Conservation (phyloP, 495 filamentous ascomycete genomes). For the Hapsidospora chrysogenum region DNA sequence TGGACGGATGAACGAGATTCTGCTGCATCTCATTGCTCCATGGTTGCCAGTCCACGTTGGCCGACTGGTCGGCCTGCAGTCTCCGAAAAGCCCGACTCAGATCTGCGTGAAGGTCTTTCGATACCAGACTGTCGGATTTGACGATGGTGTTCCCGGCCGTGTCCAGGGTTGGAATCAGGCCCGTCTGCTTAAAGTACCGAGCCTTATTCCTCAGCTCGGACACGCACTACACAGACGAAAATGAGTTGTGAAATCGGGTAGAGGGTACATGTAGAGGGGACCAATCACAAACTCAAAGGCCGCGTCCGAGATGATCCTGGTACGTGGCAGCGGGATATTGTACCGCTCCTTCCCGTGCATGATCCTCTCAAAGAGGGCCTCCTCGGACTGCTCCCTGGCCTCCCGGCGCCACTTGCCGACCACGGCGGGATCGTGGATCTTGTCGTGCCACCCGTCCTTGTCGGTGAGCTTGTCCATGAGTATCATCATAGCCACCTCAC, state of each 20-base stretch:
- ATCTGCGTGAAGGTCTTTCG: constrained; percentile 3
- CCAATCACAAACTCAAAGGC: constrained; percentile 26
- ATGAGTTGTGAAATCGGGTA: neutral
- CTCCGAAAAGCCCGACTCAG: constrained; percentile 9
- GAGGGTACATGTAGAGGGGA: neutral
- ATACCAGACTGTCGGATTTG: constrained; percentile 15
- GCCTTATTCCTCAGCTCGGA: constrained; percentile 33
- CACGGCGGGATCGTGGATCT: constrained; percentile 35
- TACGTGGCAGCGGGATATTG: constrained; percentile 3
- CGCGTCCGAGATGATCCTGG: constrained; percentile 8
- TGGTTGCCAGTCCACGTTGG: constrained; percentile 40
- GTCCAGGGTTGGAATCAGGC: constrained; percentile 18
- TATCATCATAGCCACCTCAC: constrained; percentile 22
- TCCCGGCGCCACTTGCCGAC: constrained; percentile 20
- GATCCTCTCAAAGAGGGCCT: constrained; percentile 13
- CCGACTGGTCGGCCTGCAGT: constrained; percentile 24
- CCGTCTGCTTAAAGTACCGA: constrained; percentile 12
- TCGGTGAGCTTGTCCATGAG: constrained; percentile 21
- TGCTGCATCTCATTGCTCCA: constrained; percentile 36
- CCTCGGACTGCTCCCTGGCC: constrained; percentile 11
- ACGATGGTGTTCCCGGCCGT: constrained; percentile 5
- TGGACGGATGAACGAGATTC: constrained; percentile 44
- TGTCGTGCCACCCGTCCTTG: constrained; percentile 34
- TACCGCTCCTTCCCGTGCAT: neutral
- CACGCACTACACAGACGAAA: constrained; percentile 18